These are phyloP conservation scores for Begonia fuchsioides DNA, from an alignment of 306 rosid genomes.

Conservation along the genomic window DNA sequence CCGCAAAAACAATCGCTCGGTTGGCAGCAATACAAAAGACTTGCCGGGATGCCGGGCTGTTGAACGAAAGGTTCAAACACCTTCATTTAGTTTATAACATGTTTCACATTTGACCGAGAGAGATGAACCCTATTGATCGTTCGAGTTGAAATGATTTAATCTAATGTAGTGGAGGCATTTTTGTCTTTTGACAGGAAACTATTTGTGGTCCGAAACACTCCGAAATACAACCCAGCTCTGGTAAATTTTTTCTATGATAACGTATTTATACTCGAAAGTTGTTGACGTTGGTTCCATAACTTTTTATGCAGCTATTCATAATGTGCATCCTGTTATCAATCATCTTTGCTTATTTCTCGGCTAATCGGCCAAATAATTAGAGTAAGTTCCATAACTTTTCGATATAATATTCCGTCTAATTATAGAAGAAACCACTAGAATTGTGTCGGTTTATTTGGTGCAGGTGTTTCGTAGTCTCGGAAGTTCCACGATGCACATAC, in stretches of 20 bases:
- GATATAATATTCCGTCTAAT: background rate
- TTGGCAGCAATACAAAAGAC: conserved; percentile 54
- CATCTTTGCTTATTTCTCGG: conserved; percentile 37
- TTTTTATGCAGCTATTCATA: conserved; percentile 42
- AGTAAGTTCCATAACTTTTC: conserved; percentile 22
- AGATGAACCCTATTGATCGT: background rate
- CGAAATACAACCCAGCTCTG: conserved; percentile 29
- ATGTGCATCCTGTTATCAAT: conserved; percentile 34
- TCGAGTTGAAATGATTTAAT: too few relatives aligned
- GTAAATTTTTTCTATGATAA: conserved; percentile 19
- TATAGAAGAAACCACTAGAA: too few relatives aligned
- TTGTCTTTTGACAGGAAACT: conserved; percentile 40
- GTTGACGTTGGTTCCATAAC: conserved; percentile 9
- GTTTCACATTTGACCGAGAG: background rate
- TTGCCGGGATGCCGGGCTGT: conserved; percentile 71
- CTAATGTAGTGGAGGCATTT: background rate
- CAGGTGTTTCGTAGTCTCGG: too few relatives aligned
- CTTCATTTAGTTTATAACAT: background rate
- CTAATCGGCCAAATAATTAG: conserved; percentile 30
- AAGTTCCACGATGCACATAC: too few relatives aligned
- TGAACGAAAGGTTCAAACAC: conserved; percentile 37
- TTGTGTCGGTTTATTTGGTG: too few relatives aligned
- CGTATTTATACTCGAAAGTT: background rate
- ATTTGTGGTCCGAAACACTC: conserved; percentile 22
- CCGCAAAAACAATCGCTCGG: conserved; percentile 68